A percentile compares a stretch with the other conserved stretches of the same genome.
phyloP scores from a whole-genome alignment of 257 asterid genomes.

The Solanum arcanum region DNA sequence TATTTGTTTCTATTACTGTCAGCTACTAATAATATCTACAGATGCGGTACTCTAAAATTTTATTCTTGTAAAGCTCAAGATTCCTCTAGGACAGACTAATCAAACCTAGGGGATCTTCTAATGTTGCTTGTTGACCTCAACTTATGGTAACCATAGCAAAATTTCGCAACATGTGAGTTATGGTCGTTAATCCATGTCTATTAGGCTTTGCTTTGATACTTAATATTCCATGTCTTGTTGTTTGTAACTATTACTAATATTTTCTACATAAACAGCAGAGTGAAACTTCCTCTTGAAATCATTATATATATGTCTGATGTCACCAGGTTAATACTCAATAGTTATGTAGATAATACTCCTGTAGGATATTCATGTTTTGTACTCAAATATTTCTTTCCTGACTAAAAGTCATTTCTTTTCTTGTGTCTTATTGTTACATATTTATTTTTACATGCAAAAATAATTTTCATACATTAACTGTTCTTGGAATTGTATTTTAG shows the following conservation, averaged over 20 bases:
- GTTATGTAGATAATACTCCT: not conserved
- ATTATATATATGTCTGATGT: not conserved
- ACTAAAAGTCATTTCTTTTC: not conserved
- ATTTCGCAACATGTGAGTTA: not conserved
- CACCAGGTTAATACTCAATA: not conserved
- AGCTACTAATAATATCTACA: not conserved
- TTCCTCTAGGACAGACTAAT: not conserved
- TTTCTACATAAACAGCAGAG: not conserved
- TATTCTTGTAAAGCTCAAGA: not conserved
- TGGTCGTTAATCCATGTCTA: not conserved
- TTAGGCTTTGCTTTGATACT: not conserved
- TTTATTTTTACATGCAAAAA: not conserved
- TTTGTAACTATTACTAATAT: not conserved
- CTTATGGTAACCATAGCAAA: not conserved
- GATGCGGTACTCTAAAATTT: not conserved
- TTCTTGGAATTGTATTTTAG: not conserved
- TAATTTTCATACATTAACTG: not conserved
- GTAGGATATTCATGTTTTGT: not conserved
- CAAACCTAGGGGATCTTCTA: not conserved
- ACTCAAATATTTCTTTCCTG: not conserved
- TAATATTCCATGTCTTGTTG: not conserved
- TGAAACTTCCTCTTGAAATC: not conserved
- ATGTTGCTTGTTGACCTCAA: not conserved
- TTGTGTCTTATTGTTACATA: not conserved
- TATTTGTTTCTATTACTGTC: not conserved